Conservation (phyloP, 768 basidiomycete species). For the Lepiota brunneoincarnata region DNA sequence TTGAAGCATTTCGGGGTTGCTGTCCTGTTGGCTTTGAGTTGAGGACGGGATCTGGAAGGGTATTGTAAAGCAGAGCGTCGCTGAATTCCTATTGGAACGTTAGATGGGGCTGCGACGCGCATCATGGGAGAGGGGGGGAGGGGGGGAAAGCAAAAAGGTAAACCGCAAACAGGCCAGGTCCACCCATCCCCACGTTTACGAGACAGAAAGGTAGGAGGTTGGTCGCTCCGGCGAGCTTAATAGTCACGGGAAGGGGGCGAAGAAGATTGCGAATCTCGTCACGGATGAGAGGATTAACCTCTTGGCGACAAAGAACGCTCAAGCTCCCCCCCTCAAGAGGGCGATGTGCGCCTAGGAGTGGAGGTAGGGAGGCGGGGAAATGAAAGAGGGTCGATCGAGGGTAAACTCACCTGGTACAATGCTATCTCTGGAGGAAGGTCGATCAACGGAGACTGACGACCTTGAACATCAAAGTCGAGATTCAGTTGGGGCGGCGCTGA, state of each 20-base stretch:
- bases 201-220: neutral
- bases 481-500: neutral
- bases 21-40: slow-evolving; percentile 5
- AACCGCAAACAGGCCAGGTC: neutral
- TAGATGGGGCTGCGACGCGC: neutral
- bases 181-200: neutral
- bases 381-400: slow-evolving; percentile 2
- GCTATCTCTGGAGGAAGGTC: slow-evolving; percentile 29
- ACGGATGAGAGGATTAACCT: slow-evolving; percentile 21
- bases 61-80: neutral
- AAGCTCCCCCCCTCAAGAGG: neutral
- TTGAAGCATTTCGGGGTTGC: slow-evolving; percentile 12
- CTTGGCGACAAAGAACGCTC: slow-evolving; percentile 8
- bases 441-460: slow-evolving; percentile 18
- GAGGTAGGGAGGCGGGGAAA: slow-evolving; percentile 1
- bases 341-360: slow-evolving; percentile 10
- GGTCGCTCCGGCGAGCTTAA: slow-evolving; percentile 6
- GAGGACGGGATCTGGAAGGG: slow-evolving; percentile 12
- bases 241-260: neutral
- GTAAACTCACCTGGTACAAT: slow-evolving; percentile 30
- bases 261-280: slow-evolving; percentile 20
- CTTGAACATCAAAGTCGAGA: slow-evolving; percentile 9
- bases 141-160: neutral
- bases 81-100: slow-evolving; percentile 14
- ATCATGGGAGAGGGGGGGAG: neutral